Conservation (phyloP, 2,329 filamentous ascomycete species). For the Acephala macrosclerotiorum region DNA sequence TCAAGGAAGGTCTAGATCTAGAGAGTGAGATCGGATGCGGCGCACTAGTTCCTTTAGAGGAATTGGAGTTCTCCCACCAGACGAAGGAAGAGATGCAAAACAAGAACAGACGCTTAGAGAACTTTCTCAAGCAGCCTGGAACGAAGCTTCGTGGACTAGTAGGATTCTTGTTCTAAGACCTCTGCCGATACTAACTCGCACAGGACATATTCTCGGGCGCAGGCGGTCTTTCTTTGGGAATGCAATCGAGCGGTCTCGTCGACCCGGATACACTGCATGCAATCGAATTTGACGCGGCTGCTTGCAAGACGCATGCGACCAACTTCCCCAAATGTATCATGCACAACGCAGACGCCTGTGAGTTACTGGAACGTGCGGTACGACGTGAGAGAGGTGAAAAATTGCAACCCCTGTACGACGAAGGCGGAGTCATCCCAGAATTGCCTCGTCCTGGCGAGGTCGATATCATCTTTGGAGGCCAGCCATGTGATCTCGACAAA, state of each 20-base stretch:
- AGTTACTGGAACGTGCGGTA: slow-evolving; percentile 14
- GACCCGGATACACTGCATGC: no score
- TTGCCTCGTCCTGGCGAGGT: slow-evolving; percentile 28
- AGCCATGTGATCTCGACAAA: not conserved
- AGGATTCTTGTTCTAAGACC: not conserved
- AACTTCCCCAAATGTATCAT: slow-evolving; percentile 15
- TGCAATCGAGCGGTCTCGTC: slow-evolving; percentile 17
- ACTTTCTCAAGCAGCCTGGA: slow-evolving; percentile 13
- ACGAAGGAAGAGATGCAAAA: not conserved
- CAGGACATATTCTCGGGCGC: slow-evolving; percentile 19
- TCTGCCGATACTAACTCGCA: not conserved
- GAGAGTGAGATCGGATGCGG: not conserved
- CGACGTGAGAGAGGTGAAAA: slow-evolving; percentile 8
- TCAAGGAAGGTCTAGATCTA: slow-evolving; percentile 3
- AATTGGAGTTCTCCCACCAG: not conserved
- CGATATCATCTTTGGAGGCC: slow-evolving; percentile 27
- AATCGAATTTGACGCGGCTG: not conserved
- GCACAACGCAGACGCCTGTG: slow-evolving; percentile 17
- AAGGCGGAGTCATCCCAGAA: slow-evolving; percentile 12
- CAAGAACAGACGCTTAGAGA: not conserved
- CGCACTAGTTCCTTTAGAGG: not conserved
- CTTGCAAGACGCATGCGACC: not conserved
- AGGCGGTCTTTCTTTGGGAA: slow-evolving; percentile 23
- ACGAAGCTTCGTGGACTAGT: slow-evolving; percentile 12
- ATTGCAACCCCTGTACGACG: not conserved